phyloP scores from a whole-genome alignment of 75 land plant species.

The Chamaecyparis obtusa region DNA sequence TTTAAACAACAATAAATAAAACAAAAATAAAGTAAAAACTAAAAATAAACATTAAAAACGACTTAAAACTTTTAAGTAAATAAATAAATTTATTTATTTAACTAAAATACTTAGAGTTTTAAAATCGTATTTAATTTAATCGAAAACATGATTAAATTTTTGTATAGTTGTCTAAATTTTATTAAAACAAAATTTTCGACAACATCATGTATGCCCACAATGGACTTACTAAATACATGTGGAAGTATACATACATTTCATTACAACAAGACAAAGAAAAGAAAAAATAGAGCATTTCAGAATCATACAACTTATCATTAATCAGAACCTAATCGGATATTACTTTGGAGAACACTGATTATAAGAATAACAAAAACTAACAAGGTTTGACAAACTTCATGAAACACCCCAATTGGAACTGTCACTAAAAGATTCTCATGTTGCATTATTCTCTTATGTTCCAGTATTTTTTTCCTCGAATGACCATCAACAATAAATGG shows the following conservation, averaged over 20 bases:
- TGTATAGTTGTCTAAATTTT: too few relatives aligned
- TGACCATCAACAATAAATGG: neutral
- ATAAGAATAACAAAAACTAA: neutral
- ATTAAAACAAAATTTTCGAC: too few relatives aligned
- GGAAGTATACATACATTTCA: neutral
- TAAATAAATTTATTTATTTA: too few relatives aligned
- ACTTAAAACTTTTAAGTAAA: too few relatives aligned
- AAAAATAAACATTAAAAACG: too few relatives aligned
- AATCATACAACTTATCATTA: neutral
- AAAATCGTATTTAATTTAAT: too few relatives aligned
- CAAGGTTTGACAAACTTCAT: neutral
- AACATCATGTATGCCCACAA: neutral
- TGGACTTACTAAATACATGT: neutral
- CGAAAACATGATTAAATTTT: too few relatives aligned
- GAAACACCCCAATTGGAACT: neutral
- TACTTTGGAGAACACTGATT: neutral
- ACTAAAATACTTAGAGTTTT: too few relatives aligned
- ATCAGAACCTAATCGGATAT: neutral
- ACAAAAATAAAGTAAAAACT: too few relatives aligned
- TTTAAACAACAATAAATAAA: too few relatives aligned
- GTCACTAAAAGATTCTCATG: neutral
- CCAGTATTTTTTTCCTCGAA: neutral
- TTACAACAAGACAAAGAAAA: neutral
- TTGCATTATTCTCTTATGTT: neutral
- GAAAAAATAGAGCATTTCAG: neutral